A percentile compares a stretch with the other conserved stretches of the same genome.
These are phyloP conservation scores for Staphylotrichum longicolle DNA, from an alignment of 495 filamentous ascomycete species.

Conservation along the genomic window DNA sequence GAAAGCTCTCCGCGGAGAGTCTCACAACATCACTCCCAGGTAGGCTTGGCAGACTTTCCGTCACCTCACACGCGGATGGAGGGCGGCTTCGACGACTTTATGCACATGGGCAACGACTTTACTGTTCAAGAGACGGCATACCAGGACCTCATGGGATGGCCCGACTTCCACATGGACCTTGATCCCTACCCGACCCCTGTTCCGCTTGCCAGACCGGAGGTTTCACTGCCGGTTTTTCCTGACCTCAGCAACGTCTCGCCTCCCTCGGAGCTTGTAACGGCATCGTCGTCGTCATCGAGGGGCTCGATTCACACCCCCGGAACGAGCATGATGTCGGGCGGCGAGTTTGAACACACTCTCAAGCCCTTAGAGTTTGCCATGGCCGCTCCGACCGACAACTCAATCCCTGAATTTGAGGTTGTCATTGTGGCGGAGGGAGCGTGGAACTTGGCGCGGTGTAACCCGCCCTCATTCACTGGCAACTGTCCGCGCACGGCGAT, in stretches of 20 bases:
- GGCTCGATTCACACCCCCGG: conserved; percentile 47
- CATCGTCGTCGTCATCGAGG: conserved; percentile 41
- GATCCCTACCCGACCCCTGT: conserved; percentile 34
- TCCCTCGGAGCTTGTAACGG: conserved; percentile 37
- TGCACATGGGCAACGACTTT: conserved; percentile 33
- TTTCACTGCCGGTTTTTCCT: conserved; percentile 32
- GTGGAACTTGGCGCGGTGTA: conserved; percentile 60
- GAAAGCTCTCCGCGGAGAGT: conserved; percentile 31
- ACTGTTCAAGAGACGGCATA: conserved; percentile 30
- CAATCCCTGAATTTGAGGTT: conserved; percentile 49
- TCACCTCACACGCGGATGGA: conserved; percentile 37
- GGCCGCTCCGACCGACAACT: conserved; percentile 24
- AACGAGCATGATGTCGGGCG: conserved; percentile 45
- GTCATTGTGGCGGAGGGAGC: conserved; percentile 53
- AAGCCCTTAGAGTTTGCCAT: conserved; percentile 35
- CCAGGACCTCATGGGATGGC: conserved; percentile 39
- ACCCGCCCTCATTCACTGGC: conserved; percentile 48
- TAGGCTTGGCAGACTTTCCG: conserved; percentile 34
- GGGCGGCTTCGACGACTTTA: conserved; percentile 37
- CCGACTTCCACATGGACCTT: conserved; percentile 36
- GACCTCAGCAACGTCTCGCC: conserved; percentile 38
- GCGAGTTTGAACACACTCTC: conserved; percentile 36
- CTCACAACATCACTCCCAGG: conserved; percentile 35
- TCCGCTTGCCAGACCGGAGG: conserved; percentile 30
- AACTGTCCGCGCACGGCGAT: conserved; percentile 57